Percentiles rank a stretch among this genome's conserved stretches.
Conservation (phyloP, 2,329 filamentous ascomycete genomes). For the Rhytidhysteron rufulum region DNA sequence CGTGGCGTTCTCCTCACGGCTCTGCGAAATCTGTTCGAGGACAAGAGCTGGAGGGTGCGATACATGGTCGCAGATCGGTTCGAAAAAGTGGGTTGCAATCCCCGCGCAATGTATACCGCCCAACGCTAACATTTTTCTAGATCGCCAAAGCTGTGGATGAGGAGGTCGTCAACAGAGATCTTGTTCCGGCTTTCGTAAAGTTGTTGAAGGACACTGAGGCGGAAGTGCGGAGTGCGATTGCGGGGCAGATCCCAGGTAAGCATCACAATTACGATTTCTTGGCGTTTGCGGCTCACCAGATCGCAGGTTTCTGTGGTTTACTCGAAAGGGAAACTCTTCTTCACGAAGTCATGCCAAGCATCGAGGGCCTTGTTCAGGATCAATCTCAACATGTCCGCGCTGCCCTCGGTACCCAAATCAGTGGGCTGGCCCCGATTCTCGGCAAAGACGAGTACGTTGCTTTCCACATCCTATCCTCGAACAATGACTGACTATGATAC, state of each 20-base stretch:
- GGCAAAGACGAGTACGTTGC: slow-evolving; percentile 90
- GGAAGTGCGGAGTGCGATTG: slow-evolving; percentile 93
- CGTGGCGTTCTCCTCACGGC: slow-evolving; percentile 90
- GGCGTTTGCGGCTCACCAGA: slow-evolving; percentile 20
- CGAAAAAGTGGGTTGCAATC: slow-evolving; percentile 67
- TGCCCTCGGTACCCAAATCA: slow-evolving; percentile 93
- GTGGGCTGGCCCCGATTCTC: slow-evolving; percentile 90
- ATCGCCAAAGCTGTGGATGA: slow-evolving; percentile 98
- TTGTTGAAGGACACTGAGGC: slow-evolving; percentile 96
- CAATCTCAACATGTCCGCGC: slow-evolving; percentile 95
- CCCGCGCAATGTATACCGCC: too few species aligned
- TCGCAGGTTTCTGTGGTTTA: slow-evolving; percentile 83
- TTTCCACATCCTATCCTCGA: slow-evolving; percentile 17
- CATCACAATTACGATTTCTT: slow-evolving; percentile 5
- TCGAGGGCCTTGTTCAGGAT: slow-evolving; percentile 95
- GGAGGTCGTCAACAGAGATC: slow-evolving; percentile 87
- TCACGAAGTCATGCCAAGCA: slow-evolving; percentile 92
- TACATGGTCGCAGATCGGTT: slow-evolving; percentile 99
- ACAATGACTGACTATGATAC: slow-evolving; percentile 15
- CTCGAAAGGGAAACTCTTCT: slow-evolving; percentile 84
- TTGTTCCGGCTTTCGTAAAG: slow-evolving; percentile 96
- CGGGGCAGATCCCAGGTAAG: slow-evolving; percentile 86
- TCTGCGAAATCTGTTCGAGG: slow-evolving; percentile 88
- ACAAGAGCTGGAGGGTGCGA: slow-evolving; percentile 98
- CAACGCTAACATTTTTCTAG: slow-evolving; percentile 46